Base-by-base conservation (phyloP, 1,284 basidiomycete genomes). In the Cryptococcus hybrid region DNA sequence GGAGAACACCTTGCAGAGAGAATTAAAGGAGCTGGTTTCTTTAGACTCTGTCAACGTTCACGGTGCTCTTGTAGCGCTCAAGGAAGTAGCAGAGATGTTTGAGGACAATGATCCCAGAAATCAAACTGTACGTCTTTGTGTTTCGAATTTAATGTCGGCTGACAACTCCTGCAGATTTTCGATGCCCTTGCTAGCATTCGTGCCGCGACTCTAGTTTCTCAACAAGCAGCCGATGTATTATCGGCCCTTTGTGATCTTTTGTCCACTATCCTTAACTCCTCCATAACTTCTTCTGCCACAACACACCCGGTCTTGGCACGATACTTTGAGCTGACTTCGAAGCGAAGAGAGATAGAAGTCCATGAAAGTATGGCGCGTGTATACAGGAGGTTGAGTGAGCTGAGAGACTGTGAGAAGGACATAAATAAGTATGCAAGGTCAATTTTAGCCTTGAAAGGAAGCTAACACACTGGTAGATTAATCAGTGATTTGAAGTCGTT, bases 1-100 rank as follows among this genome's bases (percentile, higher is more conserved):
- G 12, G 46, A 66, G 2, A 62, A 73, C 40, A 66, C 75, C 0
- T 59, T 76, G 4, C 50, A 52, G 3, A 59, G 69, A 40, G 77
- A 78, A 62, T 79, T 82, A 15, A 73, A 69, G 18, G 75, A 87
- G 24, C 77, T 94, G 15, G 73, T 79, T 9, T 88, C 86, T 0
- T 76, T 86, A 18, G 92, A 97, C 71, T 68, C 80, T 4, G 79
- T 82, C 18, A 88, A 90, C 67, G 78, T 91, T 2, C 93, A 97
- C 70, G 94, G 94, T 2, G 86, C 84, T 13, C 76, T 97, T 5
- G 80, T 88, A 11, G 85, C 85, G 1, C 79, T 97, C 37, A 82
- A 84, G 5, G 86, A 92, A 68, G 78, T 96, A 7, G 86, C 88
- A 0, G 47, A 30, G 58, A 60, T 56, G 38, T 62, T 59, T 5